Evolutionary conservation across 208 protist species (phyloP).

Genomic region (Leishmania turanica): DNA sequence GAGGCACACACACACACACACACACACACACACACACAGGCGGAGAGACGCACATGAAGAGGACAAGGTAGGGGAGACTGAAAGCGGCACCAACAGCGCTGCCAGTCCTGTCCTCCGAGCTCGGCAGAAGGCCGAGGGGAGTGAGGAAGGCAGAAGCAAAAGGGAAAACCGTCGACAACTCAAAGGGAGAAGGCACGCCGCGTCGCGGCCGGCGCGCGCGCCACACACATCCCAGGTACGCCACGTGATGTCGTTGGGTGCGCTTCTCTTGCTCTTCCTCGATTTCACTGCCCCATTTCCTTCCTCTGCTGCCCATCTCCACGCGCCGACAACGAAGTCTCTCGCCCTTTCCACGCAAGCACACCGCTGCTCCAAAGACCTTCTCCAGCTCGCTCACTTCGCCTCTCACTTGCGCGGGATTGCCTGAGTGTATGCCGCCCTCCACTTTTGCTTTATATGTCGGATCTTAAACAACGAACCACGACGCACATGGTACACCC

Average conservation of each 20-base stretch:
- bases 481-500: neutral
- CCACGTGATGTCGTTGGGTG: neutral
- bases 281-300: neutral
- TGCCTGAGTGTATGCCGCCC: neutral
- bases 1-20: neutral
- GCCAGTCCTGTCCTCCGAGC: neutral
- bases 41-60: neutral
- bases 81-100: neutral
- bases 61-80: neutral
- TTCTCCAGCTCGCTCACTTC: neutral
- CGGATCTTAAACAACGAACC: neutral
- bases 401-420: neutral
- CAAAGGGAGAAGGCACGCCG: neutral
- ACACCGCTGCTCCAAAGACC: neutral
- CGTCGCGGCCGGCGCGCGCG: neutral
- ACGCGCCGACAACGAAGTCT: neutral
- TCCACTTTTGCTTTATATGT: neutral
- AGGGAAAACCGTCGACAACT: neutral
- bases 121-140: too few species aligned
- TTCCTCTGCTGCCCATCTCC: neutral
- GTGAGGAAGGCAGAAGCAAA: neutral
- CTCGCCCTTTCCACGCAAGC: neutral
- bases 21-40: neutral
- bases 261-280: neutral
- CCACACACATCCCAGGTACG: neutral